phyloP scores from a whole-genome alignment of 192 early-diverging fungal genomes.

The Coemansia reversa region DNA sequence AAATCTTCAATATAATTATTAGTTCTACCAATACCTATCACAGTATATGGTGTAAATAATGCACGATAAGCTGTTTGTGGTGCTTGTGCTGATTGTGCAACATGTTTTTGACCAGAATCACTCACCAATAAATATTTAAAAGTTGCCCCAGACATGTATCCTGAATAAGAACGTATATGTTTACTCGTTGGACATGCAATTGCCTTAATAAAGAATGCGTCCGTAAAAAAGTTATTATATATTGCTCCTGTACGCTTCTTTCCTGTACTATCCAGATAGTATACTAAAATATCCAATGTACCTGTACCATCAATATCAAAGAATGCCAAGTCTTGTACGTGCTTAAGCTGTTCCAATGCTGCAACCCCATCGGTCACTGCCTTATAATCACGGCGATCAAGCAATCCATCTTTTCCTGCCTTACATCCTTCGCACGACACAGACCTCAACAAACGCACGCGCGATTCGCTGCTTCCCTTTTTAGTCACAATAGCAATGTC shows the following conservation, averaged over 20 bases:
- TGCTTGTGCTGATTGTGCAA: constrained; percentile 75
- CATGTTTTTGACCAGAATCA: constrained; percentile 73
- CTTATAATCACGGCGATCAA: constrained; percentile 62
- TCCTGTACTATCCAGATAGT: constrained; percentile 38
- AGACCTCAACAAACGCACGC: constrained; percentile 69
- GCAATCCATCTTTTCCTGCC: constrained; percentile 36
- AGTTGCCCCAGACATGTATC: constrained; percentile 77
- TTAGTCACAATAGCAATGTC: constrained; percentile 73
- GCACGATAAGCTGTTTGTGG: constrained; percentile 77
- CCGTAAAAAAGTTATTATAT: constrained; percentile 89
- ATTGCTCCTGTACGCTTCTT: constrained; percentile 58
- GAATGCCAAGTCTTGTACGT: constrained; percentile 68
- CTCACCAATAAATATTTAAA: constrained; percentile 88
- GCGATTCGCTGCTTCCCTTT: constrained; percentile 33
- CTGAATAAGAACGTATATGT: constrained; percentile 71
- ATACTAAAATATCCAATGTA: constrained; percentile 73
- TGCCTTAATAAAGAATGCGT: constrained; percentile 92
- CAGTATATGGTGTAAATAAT: constrained; percentile 74
- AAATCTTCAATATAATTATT: constrained; percentile 96
- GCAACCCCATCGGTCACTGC: constrained; percentile 66
- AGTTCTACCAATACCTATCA: constrained; percentile 88
- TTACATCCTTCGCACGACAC: constrained; percentile 60
- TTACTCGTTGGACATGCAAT: constrained; percentile 62
- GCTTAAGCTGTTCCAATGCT: constrained; percentile 51
- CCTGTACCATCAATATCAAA: constrained; percentile 92